Evolutionary conservation across 148 eudicot genomes (phyloP).

Genomic region (Cornus kousa): DNA sequence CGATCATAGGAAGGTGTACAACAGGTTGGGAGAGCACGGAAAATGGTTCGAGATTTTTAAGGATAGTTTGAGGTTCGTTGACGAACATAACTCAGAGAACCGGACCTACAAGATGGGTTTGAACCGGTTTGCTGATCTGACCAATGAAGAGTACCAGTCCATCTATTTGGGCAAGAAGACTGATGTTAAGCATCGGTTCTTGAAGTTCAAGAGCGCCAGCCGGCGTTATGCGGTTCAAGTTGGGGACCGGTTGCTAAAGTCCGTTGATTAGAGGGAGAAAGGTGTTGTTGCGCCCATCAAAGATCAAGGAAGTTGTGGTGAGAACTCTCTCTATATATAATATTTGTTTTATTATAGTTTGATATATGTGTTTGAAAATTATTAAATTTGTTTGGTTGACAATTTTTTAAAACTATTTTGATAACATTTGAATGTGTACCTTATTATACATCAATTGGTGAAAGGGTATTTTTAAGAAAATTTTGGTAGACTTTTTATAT

Average conservation of each 20-base stretch:
- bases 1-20: conserved; percentile 60
- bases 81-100: conserved; percentile 56
- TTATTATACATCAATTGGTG: too few relatives aligned
- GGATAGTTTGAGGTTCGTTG: conserved; percentile 70
- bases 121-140: conserved; percentile 79
- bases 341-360: too few relatives aligned
- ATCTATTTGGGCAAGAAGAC: conserved; percentile 55
- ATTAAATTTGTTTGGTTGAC: too few relatives aligned
- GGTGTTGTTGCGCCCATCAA: conserved; percentile 79
- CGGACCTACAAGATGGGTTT: conserved; percentile 64
- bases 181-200: conserved; percentile 34
- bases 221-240: conserved; percentile 45
- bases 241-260: conserved; percentile 54
- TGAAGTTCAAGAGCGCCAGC: conserved; percentile 43
- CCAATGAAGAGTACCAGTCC: conserved; percentile 70
- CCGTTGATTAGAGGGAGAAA: conserved; percentile 72
- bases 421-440: too few relatives aligned
- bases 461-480: too few relatives aligned
- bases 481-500: too few relatives aligned
- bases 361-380: too few relatives aligned
- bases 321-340: too few relatives aligned
- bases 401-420: too few relatives aligned
- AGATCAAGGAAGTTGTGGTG: conserved; percentile 88
- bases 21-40: conserved; percentile 51
- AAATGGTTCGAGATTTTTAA: conserved; percentile 60